Evolutionary conservation across 306 rosid genomes (phyloP).

Genomic region (Inga laurina): DNA sequence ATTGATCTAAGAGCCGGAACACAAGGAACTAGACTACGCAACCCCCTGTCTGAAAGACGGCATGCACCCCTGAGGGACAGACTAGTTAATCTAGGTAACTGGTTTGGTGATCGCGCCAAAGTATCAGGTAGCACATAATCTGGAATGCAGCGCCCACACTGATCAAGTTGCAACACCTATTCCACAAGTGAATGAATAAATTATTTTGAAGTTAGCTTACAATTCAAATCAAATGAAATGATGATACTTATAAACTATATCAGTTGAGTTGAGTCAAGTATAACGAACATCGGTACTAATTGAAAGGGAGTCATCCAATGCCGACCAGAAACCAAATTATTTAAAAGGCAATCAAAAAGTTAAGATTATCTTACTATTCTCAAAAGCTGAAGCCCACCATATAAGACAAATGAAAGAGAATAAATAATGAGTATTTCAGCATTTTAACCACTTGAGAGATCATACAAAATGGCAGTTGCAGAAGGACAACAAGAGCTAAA

Average conservation of each 20-base stretch:
- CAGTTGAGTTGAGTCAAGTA: not conserved
- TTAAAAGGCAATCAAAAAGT: not conserved
- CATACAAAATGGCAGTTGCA: not conserved
- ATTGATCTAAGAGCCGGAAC: conserved; percentile 69
- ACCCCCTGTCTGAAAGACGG: conserved; percentile 71
- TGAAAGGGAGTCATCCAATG: not conserved
- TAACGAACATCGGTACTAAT: not conserved
- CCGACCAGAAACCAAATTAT: not conserved
- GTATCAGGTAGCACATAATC: conserved; percentile 57
- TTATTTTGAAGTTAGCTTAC: not conserved
- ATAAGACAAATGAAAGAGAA: conserved; percentile 3
- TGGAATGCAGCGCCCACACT: conserved; percentile 74
- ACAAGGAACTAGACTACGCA: conserved; percentile 60
- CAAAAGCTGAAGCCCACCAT: not conserved
- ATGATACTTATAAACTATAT: not conserved
- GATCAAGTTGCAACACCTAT: conserved; percentile 84
- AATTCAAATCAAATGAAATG: not conserved
- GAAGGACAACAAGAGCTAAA: not conserved
- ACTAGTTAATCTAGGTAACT: conserved; percentile 52
- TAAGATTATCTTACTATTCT: not conserved
- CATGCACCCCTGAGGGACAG: conserved; percentile 86
- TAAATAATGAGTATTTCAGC: not conserved
- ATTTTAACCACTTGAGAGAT: not conserved
- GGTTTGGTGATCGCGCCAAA: conserved; percentile 48
- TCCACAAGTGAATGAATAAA: conserved; percentile 38